Conservation (phyloP, 208 protist genomes). For the Crithidia fasciculata region DNA sequence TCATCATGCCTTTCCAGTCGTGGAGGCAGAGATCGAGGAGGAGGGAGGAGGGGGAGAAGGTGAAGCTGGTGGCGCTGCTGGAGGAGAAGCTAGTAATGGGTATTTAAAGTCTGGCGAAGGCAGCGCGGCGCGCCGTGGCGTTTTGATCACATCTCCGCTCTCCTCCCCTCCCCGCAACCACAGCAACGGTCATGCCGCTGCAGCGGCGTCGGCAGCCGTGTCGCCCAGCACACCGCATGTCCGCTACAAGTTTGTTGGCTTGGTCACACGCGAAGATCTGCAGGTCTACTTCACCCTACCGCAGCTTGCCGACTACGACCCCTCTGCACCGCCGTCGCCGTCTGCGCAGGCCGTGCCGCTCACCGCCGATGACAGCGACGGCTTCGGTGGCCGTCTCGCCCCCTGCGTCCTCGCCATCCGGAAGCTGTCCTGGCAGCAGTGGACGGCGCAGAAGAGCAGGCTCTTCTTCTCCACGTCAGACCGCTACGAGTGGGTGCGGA, state of each 20-base stretch:
- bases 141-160: too few species aligned
- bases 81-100: too few species aligned
- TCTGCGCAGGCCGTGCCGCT: conserved; percentile 9
- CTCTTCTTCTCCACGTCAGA: conserved; percentile 62
- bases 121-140: neutral
- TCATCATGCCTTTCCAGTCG: conserved; percentile 95
- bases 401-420: conserved; percentile 51
- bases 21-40: conserved; percentile 34
- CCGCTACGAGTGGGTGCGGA: conserved; percentile 48
- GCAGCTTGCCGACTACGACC: conserved; percentile 36
- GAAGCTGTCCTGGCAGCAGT: conserved; percentile 80
- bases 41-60: neutral
- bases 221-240: conserved; percentile 5
- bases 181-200: neutral
- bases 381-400: conserved; percentile 51
- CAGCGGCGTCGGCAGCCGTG: conserved; percentile 3
- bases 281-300: conserved; percentile 82
- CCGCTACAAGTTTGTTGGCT: conserved; percentile 82
- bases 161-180: neutral
- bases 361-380: conserved; percentile 43
- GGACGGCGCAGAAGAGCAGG: conserved; percentile 71
- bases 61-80: neutral
- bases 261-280: conserved; percentile 88
- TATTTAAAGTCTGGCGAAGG: neutral
- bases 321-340: neutral